A percentile compares a stretch with the other conserved stretches of the same genome.
These are phyloP conservation scores for Fraxinus paxiana DNA, from an alignment of 305 asterid species.

Conservation along the genomic window DNA sequence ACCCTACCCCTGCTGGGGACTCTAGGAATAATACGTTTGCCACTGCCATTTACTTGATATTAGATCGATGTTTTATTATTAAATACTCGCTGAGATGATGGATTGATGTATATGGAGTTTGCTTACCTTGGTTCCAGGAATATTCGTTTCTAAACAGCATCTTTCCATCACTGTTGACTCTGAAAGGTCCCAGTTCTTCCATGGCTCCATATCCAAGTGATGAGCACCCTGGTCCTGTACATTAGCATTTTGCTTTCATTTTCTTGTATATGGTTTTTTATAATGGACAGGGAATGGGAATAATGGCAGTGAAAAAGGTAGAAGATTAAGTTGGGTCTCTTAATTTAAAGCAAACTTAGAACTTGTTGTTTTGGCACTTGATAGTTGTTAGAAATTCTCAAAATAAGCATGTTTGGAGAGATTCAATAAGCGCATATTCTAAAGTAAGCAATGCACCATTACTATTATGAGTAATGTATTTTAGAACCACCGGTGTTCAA, in stretches of 20 bases:
- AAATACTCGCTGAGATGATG: neutral
- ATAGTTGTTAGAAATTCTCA: neutral
- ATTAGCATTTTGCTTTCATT: neutral
- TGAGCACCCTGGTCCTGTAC: conserved; percentile 54
- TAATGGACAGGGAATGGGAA: neutral
- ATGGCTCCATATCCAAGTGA: conserved; percentile 50
- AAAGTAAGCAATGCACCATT: neutral
- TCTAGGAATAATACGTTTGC: conserved; percentile 53
- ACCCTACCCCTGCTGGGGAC: conserved; percentile 58
- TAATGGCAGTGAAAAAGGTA: neutral
- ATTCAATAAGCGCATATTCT: neutral
- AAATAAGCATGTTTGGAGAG: neutral
- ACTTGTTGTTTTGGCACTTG: neutral
- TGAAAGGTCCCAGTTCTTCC: conserved; percentile 50
- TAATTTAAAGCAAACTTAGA: neutral
- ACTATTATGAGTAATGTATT: neutral
- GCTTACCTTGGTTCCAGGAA: conserved; percentile 48
- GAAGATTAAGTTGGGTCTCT: neutral
- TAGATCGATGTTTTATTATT: neutral
- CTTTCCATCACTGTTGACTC: conserved; percentile 46
- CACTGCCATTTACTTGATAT: conserved; percentile 21
- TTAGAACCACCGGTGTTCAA: neutral
- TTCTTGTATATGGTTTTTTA: neutral
- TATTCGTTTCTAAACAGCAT: conserved; percentile 37
- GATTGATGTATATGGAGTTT: neutral